Base-by-base conservation (phyloP, 345 rosid species). In the Eucalyptus globulus region DNA sequence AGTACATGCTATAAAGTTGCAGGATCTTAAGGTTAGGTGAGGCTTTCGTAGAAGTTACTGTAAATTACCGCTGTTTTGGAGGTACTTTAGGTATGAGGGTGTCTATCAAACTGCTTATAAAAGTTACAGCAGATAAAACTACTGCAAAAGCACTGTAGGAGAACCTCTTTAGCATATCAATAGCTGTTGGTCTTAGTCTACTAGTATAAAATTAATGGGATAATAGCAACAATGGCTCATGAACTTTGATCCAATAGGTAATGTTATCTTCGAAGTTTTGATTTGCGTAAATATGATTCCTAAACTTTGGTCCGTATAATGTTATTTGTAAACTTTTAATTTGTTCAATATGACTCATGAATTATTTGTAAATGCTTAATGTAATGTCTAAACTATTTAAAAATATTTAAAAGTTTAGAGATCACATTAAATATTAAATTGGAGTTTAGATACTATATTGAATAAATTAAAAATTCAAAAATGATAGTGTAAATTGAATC, bases 401-500 rank as follows among this genome's bases (percentile, higher is more conserved):
- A n/a, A n/a, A 14, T 2, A 0, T 15, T 0, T 2, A 67, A n/a
- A 67, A 14, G 11, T 67, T 14, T 0, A 4, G 8, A 2, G 10
- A 14, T 8, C 22, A n/a, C 3, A 7, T 67, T 67, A 34, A 67
- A n/a, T 0, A 29, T 62, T 29, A 9, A 0, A 62, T 29, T 1
- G 1, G 8, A 27, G 14, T 6, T 27, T 62, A 27, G 0, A 1
- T 4, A 60, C 0, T 12, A 2, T 0, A 27, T 6, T 27, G 1
- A 12, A 62, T 27, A 13, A 62, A 62, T 62, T 27, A 27, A 62
- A 62, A 62, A 0, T 62, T 62, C 0, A 29, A 56, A 56, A 56
- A 56, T 0, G 12, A 56, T 56, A 56, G 3, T 56, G 12, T 24
- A 56, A 24, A 56, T 22, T 4, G 15, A 60, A 60, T 4, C 3